phyloP scores from a whole-genome alignment of 495 filamentous ascomycete genomes.

The Aspergillus olivimuriae region DNA sequence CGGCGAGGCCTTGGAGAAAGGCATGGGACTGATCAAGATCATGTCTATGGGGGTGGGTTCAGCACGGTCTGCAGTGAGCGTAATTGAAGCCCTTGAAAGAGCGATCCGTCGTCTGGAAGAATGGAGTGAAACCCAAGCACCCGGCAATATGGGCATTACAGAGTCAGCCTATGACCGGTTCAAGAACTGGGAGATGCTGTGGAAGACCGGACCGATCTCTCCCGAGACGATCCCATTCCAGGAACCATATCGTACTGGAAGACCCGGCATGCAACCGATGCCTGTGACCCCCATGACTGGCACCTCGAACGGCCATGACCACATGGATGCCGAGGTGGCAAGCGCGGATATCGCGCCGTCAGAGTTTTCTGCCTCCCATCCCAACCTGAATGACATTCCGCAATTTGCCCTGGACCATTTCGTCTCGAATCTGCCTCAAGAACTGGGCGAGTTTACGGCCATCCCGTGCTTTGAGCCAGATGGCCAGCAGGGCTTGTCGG shows the following conservation, averaged over 20 bases:
- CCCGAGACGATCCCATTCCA: constrained; percentile 22
- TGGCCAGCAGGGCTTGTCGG: constrained; percentile 20
- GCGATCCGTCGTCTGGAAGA: constrained; percentile 41
- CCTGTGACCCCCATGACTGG: constrained; percentile 16
- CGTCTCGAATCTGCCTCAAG: constrained; percentile 41
- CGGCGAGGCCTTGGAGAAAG: constrained; percentile 38
- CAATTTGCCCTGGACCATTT: constrained; percentile 42
- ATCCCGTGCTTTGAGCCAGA: constrained; percentile 43
- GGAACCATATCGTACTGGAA: constrained; percentile 14
- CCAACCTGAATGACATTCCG: constrained; percentile 28
- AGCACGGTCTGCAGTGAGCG: constrained; percentile 42
- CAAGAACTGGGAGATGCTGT: constrained; percentile 49
- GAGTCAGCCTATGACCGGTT: constrained; percentile 46
- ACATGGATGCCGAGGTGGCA: constrained; percentile 18
- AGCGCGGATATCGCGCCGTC: constrained; percentile 19
- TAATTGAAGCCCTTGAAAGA: constrained; percentile 47
- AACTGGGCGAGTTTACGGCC: constrained; percentile 41
- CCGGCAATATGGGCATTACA: constrained; percentile 21
- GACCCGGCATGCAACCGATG: constrained; percentile 16
- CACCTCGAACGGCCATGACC: constrained; percentile 9
- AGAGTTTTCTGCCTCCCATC: constrained; percentile 26
- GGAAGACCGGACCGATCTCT: constrained; percentile 43
- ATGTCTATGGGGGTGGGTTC: constrained; percentile 48
- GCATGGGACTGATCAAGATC: constrained; percentile 44
- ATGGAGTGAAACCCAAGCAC: constrained; percentile 33